These are phyloP conservation scores for Aspergillus panamensis DNA, from an alignment of 495 filamentous ascomycete species.

Conservation along the genomic window DNA sequence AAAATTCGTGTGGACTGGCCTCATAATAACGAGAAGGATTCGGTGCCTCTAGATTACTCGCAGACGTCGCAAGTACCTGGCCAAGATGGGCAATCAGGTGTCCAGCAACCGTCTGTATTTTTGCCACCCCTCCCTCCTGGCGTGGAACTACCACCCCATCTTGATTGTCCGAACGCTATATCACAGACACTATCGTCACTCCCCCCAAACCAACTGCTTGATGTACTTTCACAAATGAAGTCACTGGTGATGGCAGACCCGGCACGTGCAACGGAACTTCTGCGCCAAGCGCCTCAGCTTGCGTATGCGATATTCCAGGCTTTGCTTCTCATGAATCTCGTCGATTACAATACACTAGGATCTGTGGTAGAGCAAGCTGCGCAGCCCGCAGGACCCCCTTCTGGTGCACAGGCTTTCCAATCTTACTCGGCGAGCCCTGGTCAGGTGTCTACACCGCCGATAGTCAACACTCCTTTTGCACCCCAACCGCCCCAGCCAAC, in stretches of 20 bases:
- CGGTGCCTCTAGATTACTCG: slow-evolving; percentile 53
- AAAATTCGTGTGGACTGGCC: slow-evolving; percentile 93
- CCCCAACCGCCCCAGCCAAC: slow-evolving; percentile 39
- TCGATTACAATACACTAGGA: slow-evolving; percentile 61
- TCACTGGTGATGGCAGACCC: slow-evolving; percentile 76
- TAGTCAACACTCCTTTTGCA: slow-evolving; percentile 55
- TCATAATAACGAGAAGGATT: slow-evolving; percentile 81
- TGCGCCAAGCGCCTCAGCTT: slow-evolving; percentile 87
- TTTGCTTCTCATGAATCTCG: slow-evolving; percentile 86
- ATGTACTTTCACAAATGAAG: slow-evolving; percentile 95
- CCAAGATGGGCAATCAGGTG: slow-evolving; percentile 36
- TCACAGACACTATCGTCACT: slow-evolving; percentile 82
- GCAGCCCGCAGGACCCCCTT: slow-evolving; percentile 34
- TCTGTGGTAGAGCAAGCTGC: slow-evolving; percentile 55
- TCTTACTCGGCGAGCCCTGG: slow-evolving; percentile 35
- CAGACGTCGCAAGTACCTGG: slow-evolving; percentile 31
- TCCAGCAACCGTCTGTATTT: slow-evolving; percentile 35
- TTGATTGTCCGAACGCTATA: slow-evolving; percentile 86
- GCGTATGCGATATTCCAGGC: slow-evolving; percentile 96
- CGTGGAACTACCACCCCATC: slow-evolving; percentile 71
- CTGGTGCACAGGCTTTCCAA: slow-evolving; percentile 35
- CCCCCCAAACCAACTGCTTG: slow-evolving; percentile 83
- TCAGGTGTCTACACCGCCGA: slow-evolving; percentile 54
- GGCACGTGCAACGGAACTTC: slow-evolving; percentile 77
- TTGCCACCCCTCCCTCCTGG: slow-evolving; percentile 83